Base-by-base conservation (phyloP, 805 yeast species). In the Saccharomycopsis sp. region DNA sequence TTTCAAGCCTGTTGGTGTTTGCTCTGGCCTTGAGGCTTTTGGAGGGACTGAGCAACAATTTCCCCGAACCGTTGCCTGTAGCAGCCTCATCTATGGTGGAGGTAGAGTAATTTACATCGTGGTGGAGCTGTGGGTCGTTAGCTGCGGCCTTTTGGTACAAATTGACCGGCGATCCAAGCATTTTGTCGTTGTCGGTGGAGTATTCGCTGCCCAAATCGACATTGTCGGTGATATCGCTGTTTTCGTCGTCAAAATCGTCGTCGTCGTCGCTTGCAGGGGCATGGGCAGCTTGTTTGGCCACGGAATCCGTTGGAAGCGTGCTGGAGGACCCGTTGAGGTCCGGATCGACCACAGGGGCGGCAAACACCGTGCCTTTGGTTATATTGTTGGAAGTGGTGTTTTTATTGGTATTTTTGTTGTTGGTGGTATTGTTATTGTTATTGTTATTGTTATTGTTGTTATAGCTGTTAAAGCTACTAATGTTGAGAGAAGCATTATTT, bases 141-240 rank as follows among this genome's bases (percentile, higher is more conserved):
- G 8, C 44, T 44, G 18, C 12, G 29, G 14, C 24, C 4, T 48
- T 54, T 14, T 46, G 51, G 52, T 54, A 50, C 1, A 55, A 46
- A 34, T 57, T 57, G 3, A 57, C 58, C 21, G 61, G 61, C 12
- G 57, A 54, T 12, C 57, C 58, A 2, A 57, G 48, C 34, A 15
- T 23, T 23, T 41, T 57, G 24, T 34, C 48, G 24, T 15, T 24
- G 37, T 24, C 40, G 24, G 16, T 44, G 9, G 55, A 23, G 16
- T 40, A 53, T n/a, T 21, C 50, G 41, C 51, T 29, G 21, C 48
- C 52, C 3, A 46, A 15, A 20, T 53, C 56, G 21, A 44, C 48
- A n/a, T 44, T 18, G 24, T 53, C 56, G 12, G 56, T 53, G 29
- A 53, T 53, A 44, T 53, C 56, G 29, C 53, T 50, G 34, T 8